These are phyloP conservation scores for Millerago galiae DNA, from an alignment of 805 yeast genomes.

Conservation along the genomic window DNA sequence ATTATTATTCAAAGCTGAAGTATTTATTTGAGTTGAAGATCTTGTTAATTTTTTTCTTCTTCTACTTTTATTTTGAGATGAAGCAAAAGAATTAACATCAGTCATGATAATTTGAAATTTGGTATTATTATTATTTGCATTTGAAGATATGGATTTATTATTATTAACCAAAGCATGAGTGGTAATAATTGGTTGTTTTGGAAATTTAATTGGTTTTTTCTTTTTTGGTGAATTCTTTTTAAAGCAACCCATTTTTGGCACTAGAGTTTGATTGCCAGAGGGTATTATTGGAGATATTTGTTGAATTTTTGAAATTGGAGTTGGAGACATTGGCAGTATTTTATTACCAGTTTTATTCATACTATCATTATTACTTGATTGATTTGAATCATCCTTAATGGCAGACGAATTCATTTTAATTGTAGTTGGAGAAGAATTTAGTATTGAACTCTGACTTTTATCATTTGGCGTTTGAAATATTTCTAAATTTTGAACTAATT, in stretches of 20 bases:
- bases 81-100: conserved; percentile 26
- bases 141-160: neutral
- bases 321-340: conserved; percentile 20
- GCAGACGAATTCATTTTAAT: conserved; percentile 25
- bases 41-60: conserved; percentile 18
- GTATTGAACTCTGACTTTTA: conserved; percentile 11
- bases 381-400: conserved; percentile 13
- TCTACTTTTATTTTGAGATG: conserved; percentile 4
- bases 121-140: conserved; percentile 7
- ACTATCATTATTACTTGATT: neutral
- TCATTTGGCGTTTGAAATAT: conserved; percentile 18
- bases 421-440: conserved; percentile 25
- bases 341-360: conserved; percentile 2
- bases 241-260: conserved; percentile 24
- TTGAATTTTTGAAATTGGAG: conserved; percentile 18
- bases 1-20: neutral
- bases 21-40: conserved; percentile 15
- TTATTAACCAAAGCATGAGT: neutral
- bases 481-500: conserved; percentile 6
- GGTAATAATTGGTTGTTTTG: neutral
- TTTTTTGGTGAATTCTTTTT: conserved; percentile 15
- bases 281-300: neutral
- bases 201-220: neutral
- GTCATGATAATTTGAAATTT: conserved; percentile 31
- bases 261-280: conserved; percentile 1